Percentiles rank a stretch among this genome's conserved stretches.
Evolutionary conservation across 148 eudicot genomes (phyloP).

Genomic region (Selenicereus undatus): DNA sequence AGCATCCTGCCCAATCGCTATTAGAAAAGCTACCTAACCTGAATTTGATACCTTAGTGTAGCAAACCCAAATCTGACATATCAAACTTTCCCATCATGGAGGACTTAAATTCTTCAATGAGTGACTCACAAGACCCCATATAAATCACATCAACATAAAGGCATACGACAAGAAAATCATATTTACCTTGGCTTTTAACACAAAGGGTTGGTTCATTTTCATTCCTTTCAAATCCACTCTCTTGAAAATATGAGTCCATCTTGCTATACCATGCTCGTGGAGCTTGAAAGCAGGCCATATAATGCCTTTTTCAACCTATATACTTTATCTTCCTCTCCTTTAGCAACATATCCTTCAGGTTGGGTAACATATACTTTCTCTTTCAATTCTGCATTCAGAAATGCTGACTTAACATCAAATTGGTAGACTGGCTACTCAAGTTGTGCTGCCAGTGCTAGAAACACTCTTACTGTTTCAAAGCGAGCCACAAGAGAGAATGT

Average conservation of each 20-base stretch:
- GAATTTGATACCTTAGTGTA: background rate
- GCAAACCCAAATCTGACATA: background rate
- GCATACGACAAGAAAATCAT: background rate
- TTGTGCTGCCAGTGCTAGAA: background rate
- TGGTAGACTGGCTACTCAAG: no score
- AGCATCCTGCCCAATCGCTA: background rate
- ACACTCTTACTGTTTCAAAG: background rate
- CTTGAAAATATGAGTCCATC: background rate
- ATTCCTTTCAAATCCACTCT: background rate
- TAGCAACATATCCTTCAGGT: background rate
- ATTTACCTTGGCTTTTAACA: background rate
- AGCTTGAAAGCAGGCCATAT: background rate
- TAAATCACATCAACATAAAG: background rate
- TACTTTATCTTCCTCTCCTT: background rate
- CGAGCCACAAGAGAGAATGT: background rate
- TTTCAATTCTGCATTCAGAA: background rate
- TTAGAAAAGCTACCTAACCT: background rate
- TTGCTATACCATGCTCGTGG: background rate
- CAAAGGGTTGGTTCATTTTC: background rate
- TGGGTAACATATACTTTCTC: background rate
- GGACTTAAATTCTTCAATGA: background rate
- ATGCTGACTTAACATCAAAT: background rate
- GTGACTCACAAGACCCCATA: background rate
- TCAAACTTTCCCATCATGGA: background rate
- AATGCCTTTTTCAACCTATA: background rate